phyloP scores from a whole-genome alignment of 352 stramenopile species.

The Globisporangium spiculum region DNA sequence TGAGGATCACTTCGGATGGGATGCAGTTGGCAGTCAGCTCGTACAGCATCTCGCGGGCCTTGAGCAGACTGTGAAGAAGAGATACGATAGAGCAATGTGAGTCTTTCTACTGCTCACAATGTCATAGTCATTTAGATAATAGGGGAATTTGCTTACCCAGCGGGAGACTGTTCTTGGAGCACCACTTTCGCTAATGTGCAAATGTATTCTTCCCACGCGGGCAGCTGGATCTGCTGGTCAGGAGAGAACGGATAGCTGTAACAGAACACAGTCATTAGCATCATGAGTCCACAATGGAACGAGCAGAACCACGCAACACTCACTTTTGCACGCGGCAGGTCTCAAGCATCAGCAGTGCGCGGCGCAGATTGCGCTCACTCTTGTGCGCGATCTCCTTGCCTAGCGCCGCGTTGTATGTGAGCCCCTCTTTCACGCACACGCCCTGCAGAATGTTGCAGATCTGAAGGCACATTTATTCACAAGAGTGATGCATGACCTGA shows the following conservation, averaged over 20 bases:
- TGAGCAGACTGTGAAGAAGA: constrained; percentile 72
- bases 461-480: constrained; percentile 25
- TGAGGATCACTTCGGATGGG: constrained; percentile 96
- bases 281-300: not conserved
- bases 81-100: not conserved
- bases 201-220: constrained; percentile 99
- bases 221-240: constrained; percentile 81
- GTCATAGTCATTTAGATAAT: not conserved
- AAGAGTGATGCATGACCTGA: not conserved
- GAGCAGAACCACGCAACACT: not conserved
- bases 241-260: constrained; percentile 81
- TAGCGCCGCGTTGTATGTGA: constrained; percentile 87
- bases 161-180: constrained; percentile 93
- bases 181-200: constrained; percentile 92
- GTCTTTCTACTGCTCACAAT: constrained; percentile 6
- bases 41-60: constrained; percentile 96
- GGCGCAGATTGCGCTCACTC: constrained; percentile 94
- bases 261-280: not conserved
- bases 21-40: constrained; percentile 99
- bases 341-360: constrained; percentile 97
- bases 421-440: constrained; percentile 90
- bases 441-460: constrained; percentile 89
- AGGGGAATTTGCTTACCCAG: constrained; percentile 38
- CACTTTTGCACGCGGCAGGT: constrained; percentile 85
- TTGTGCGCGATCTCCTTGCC: constrained; percentile 90